These are phyloP conservation scores for Paecilomyces niveus DNA, from an alignment of 2,329 filamentous ascomycete genomes.

Conservation along the genomic window DNA sequence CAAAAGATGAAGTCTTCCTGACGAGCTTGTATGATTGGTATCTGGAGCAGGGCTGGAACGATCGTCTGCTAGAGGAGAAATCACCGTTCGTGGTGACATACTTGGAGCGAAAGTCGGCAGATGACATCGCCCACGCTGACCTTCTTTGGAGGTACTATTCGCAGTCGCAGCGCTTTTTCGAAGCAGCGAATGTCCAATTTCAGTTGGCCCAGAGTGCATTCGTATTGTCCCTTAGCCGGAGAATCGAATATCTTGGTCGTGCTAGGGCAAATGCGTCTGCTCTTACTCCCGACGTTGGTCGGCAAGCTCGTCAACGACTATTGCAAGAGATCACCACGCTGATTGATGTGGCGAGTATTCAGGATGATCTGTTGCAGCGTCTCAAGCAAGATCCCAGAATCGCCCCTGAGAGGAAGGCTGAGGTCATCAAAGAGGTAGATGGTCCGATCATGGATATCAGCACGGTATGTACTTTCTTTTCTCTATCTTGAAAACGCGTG, in stretches of 20 bases:
- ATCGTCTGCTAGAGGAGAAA: conserved; percentile 76
- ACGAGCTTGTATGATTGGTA: conserved; percentile 99
- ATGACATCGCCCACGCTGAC: conserved; percentile 73
- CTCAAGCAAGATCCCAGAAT: conserved; percentile 68
- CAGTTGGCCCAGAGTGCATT: conserved; percentile 80
- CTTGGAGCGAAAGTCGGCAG: conserved; percentile 65
- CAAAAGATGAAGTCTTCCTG: conserved; percentile 88
- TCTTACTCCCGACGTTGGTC: conserved; percentile 65
- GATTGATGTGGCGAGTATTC: conserved; percentile 88
- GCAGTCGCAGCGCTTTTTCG: conserved; percentile 73
- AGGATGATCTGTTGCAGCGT: conserved; percentile 80
- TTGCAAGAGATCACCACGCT: conserved; percentile 78
- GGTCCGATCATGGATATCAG: conserved; percentile 71
- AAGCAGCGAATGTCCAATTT: conserved; percentile 80
- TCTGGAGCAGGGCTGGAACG: conserved; percentile 72
- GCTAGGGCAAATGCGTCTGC: conserved; percentile 91
- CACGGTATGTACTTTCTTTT: conserved; percentile 51
- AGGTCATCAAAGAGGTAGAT: conserved; percentile 63
- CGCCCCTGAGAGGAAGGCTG: conserved; percentile 51
- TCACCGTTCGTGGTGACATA: conserved; percentile 83
- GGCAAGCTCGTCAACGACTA: conserved; percentile 76
- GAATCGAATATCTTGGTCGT: conserved; percentile 82
- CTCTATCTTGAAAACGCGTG: background rate
- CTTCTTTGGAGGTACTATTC: conserved; percentile 90
- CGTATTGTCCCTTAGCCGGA: conserved; percentile 67